Conservation (phyloP, 2,329 filamentous ascomycete genomes). For the Penicillium brasilianum region DNA sequence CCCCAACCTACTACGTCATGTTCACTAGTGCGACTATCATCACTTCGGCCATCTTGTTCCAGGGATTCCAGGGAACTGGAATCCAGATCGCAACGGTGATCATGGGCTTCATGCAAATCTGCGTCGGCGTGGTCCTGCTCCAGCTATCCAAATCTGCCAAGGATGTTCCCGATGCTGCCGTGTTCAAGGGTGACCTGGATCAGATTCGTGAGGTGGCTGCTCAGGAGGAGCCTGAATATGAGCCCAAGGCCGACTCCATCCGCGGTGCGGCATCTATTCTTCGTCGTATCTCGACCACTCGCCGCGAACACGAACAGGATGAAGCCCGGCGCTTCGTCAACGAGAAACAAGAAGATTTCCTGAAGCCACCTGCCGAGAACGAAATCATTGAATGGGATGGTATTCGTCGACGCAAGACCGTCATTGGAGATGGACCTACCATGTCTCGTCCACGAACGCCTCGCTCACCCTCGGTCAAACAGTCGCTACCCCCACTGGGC, state of each 20-base stretch:
- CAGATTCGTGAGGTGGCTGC: slow-evolving; percentile 95
- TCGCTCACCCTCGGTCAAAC: slow-evolving; percentile 48
- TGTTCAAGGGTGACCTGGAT: slow-evolving; percentile 91
- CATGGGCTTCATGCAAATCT: slow-evolving; percentile 92
- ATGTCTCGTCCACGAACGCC: slow-evolving; percentile 49
- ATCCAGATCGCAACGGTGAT: slow-evolving; percentile 85
- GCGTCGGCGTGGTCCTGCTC: slow-evolving; percentile 85
- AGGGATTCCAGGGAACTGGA: slow-evolving; percentile 86
- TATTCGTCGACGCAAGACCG: slow-evolving; percentile 72
- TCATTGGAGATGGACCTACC: slow-evolving; percentile 53
- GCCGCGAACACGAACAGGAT: slow-evolving; percentile 77
- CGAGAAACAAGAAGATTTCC: slow-evolving; percentile 72
- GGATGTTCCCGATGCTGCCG: slow-evolving; percentile 89
- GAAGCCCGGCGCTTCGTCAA: slow-evolving; percentile 79
- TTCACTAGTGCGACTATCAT: slow-evolving; percentile 96
- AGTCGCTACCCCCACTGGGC: slow-evolving; percentile 76
- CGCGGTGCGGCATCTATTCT: slow-evolving; percentile 88
- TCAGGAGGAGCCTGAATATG: slow-evolving; percentile 92
- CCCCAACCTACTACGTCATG: slow-evolving; percentile 97
- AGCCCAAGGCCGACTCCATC: slow-evolving; percentile 95
- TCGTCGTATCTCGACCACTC: slow-evolving; percentile 74
- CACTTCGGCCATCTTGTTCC: slow-evolving; percentile 89
- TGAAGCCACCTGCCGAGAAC: slow-evolving; percentile 78
- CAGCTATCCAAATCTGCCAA: slow-evolving; percentile 99
- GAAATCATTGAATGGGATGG: slow-evolving; percentile 92